phyloP scores from a whole-genome alignment of 2,329 filamentous ascomycete genomes.

The Helminthosporium solani region DNA sequence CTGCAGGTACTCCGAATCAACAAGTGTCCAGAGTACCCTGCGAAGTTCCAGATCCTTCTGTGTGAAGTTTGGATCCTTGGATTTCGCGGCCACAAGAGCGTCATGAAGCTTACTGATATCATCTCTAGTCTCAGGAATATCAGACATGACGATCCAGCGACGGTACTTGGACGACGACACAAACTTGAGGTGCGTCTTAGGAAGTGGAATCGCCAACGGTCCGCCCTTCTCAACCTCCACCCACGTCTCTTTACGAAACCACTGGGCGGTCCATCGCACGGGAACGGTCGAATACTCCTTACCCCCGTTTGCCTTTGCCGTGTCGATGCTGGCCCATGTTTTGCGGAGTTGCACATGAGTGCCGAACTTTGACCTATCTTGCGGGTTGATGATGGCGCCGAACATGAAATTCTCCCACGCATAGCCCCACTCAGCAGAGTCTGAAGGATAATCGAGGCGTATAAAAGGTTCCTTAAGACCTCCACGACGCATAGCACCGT shows the following conservation, averaged over 20 bases:
- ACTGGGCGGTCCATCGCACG: constrained; percentile 37
- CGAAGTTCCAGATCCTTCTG: neutral
- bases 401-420: constrained; percentile 43
- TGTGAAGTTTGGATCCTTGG: neutral
- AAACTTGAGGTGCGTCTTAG: constrained; percentile 28
- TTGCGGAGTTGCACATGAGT: constrained; percentile 31
- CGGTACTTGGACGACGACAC: constrained; percentile 12
- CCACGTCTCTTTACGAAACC: constrained; percentile 41
- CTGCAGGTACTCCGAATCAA: constrained; percentile 17
- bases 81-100: neutral
- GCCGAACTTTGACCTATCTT: constrained; percentile 17
- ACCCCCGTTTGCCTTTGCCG: constrained; percentile 19
- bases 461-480: constrained; percentile 29
- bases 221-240: constrained; percentile 20
- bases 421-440: constrained; percentile 31
- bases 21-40: constrained; percentile 10
- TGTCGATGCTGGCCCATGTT: constrained; percentile 24
- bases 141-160: constrained; percentile 22
- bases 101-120: constrained; percentile 16
- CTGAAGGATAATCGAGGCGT: constrained; percentile 20
- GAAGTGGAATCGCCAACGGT: constrained; percentile 19
- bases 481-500: constrained; percentile 35
- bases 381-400: constrained; percentile 35
- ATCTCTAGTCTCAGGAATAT: constrained; percentile 11
- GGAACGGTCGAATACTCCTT: constrained; percentile 34